Base-by-base conservation (phyloP, 2,329 filamentous ascomycete genomes). In the Colletotrichum higginsianum region DNA sequence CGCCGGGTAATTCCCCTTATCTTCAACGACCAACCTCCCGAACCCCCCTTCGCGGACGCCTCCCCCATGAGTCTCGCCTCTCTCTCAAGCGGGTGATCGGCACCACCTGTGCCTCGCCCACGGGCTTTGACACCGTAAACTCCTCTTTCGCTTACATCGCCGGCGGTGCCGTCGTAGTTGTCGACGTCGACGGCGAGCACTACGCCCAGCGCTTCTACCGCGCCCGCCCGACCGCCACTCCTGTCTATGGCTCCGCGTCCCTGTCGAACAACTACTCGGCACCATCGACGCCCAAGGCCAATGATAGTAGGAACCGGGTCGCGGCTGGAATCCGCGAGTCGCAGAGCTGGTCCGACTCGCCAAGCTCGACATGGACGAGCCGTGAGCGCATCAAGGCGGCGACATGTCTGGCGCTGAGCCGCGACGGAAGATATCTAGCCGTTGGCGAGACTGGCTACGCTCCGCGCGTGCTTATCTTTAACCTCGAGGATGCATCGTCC, bases 391-490 rank as follows among this genome's bases (percentile, higher is more conserved):
- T 98, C 79, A 98, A 98, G 83, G 94, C 96, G 21, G 94, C 95
- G 2, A 98, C 95, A 6, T 97, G 95, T 78, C 89, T 99, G 35
- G 92, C 94, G 26, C 88, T 99, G 75, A 98, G 95, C 79, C 90
- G 91, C 1, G 95, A 98, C 82, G 95, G 94, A 42, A 93, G 90
- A 76, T 97, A 93, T 79, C 86, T 99, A 63, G 96, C 96, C 11
- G 93, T 98, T 3, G 96, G 96, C 77, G 96, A 99, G 88, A 97
- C 95, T 4, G 96, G 96, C 26, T 98, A 98, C 81, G 93, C 92
- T 64, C 96, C 96, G 7, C 89, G 96, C 64, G 94, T 99, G 26
- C 86, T 98, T 68, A 92, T 99, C 66, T 99, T 98, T 82, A 94
- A 91, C 42, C 91, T 96, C 6, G 89, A 93, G 76, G 95, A 97